Base-by-base conservation (phyloP, 2,329 filamentous ascomycete genomes). In the Amesomyces nigricolor region DNA sequence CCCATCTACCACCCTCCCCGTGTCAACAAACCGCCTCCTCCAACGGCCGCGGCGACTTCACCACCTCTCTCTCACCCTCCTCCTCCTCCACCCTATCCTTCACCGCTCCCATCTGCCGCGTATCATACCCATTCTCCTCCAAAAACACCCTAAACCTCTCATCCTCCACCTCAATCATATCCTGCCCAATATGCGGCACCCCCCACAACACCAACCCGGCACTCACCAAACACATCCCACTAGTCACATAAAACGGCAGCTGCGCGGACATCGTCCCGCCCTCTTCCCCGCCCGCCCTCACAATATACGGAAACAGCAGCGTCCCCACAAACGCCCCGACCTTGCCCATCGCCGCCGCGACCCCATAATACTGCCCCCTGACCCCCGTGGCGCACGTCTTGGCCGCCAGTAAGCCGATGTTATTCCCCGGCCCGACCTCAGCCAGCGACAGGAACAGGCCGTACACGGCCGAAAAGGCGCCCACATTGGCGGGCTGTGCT, bases 321-420 rank as follows among this genome's bases (percentile, higher is more conserved):
- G 87, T 89, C 9, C 91, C 91, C 8, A 95, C 83, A 63, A 96
- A 96, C 2, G 90, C 91, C 48, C 86, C 86, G 38, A 91, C 80
- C 71, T 91, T 91, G 58, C 88, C 88, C 2, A 83, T 65, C 0
- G 87, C 87, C 0, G 88, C 87, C 0, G 87, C 87, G 44, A 89
- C 78, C 5, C 86, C 83, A 63, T 87, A 86, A 71, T 86, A 87
- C 66, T 88, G 76, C 2, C 91, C 91, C 39, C 91, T 81, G n/a
- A 96, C 86, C 16, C 88, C 87, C 4, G 91, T 96, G 0, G 91
- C 89, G 64, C 85, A 91, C 2, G 89, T 91, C 75, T 96, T 96
- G 46, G 88, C 87, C 0, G 91, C 91, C 30, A 95, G 71, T 0
- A 96, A 79, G 2, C 91, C 91, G 63, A 96, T 95, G 69, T 96